Evolutionary conservation across 73 alveolate genomes (phyloP).

Genomic region (Paramecium primaurelia): DNA sequence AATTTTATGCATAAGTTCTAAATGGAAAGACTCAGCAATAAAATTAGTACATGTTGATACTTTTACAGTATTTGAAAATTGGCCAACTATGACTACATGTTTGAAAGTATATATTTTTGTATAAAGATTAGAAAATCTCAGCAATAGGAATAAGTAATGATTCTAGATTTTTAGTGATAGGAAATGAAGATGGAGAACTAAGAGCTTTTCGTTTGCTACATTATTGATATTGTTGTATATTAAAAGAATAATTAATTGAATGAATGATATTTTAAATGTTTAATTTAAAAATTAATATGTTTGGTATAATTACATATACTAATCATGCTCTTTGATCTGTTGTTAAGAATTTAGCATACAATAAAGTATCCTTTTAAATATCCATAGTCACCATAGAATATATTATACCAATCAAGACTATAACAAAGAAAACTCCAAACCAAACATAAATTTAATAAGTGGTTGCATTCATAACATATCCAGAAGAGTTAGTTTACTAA

Average conservation of each 20-base stretch:
- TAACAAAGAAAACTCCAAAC: constrained; percentile 43
- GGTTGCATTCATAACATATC: background rate
- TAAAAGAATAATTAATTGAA: background rate
- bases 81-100: constrained; percentile 39
- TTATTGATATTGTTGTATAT: constrained; percentile 31
- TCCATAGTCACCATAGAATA: constrained; percentile 44
- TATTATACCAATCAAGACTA: background rate
- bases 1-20: constrained; percentile 30
- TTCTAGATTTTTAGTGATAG: constrained; percentile 28
- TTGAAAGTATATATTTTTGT: background rate
- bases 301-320: background rate
- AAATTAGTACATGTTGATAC: constrained; percentile 51
- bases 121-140: background rate
- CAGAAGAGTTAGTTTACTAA: background rate
- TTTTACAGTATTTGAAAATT: constrained; percentile 54
- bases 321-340: constrained; percentile 23
- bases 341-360: constrained; percentile 45
- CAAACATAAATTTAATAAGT: constrained; percentile 42
- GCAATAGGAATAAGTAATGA: constrained; percentile 24
- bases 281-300: background rate
- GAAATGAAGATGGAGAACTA: constrained; percentile 41
- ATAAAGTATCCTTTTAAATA: constrained; percentile 37
- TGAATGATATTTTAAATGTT: background rate
- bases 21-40: constrained; percentile 56
- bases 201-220: constrained; percentile 14